A percentile compares a stretch with the other conserved stretches of the same genome.
These are phyloP conservation scores for Eimeria praecox DNA, from an alignment of 169 alveolate species.

Conservation along the genomic window DNA sequence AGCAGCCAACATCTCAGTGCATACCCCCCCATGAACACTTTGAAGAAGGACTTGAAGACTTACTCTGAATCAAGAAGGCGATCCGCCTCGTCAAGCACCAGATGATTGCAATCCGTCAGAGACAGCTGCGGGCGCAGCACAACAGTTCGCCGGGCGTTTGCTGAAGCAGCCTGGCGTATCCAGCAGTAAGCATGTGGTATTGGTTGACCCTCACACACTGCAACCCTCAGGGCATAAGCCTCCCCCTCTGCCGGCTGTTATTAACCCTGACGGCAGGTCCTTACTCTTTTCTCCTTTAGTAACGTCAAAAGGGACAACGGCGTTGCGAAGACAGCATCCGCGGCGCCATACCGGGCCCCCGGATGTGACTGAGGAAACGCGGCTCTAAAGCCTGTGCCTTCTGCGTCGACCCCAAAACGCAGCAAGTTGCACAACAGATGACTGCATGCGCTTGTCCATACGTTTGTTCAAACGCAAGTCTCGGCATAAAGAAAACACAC, in stretches of 20 bases:
- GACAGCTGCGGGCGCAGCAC: conserved; percentile 62
- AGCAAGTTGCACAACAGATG: neutral
- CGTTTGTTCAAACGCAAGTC: neutral
- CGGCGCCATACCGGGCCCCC: conserved; percentile 47
- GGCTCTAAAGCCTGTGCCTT: conserved; percentile 64
- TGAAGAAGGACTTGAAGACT: neutral
- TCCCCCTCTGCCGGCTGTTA: too few relatives aligned
- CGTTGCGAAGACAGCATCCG: conserved; percentile 63
- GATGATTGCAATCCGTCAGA: conserved; percentile 84
- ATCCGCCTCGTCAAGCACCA: conserved; percentile 92
- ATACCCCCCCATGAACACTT: neutral
- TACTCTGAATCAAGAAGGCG: conserved; percentile 85
- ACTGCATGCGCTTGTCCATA: neutral
- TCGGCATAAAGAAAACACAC: neutral
- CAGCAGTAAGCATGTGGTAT: neutral
- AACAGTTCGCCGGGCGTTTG: neutral
- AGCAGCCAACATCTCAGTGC: neutral
- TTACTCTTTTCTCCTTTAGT: conserved; percentile 25
- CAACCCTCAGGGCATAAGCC: neutral
- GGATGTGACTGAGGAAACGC: conserved; percentile 60
- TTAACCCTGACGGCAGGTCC: neutral
- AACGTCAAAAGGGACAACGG: conserved; percentile 30
- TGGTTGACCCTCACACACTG: neutral
- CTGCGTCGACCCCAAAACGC: neutral
- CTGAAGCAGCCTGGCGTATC: neutral